A percentile compares a stretch with the other conserved stretches of the same genome.
phyloP scores from a whole-genome alignment of 2,329 filamentous ascomycete species.

The Colletotrichum brevisporum region DNA sequence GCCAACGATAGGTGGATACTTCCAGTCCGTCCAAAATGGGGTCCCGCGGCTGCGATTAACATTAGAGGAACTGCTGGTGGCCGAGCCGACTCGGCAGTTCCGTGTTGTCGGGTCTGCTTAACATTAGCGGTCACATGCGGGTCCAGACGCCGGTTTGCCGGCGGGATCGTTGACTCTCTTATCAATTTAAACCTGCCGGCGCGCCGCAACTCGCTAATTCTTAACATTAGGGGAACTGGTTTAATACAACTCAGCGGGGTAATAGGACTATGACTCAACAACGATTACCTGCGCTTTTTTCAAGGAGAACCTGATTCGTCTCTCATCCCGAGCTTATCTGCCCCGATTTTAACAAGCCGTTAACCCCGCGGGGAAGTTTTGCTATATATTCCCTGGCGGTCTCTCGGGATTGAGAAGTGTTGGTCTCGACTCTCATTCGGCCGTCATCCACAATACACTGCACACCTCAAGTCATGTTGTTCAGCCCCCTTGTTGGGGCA shows the following conservation, averaged over 20 bases:
- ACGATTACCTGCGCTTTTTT: neutral
- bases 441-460: too few relatives aligned
- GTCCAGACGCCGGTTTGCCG: constrained; percentile 8
- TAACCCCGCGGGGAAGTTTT: constrained; percentile 15
- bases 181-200: neutral
- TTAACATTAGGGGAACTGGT: constrained; percentile 25
- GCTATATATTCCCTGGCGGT: constrained; percentile 5
- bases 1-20: too few relatives aligned
- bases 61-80: neutral
- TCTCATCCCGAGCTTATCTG: constrained; percentile 13
- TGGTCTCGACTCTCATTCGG: too few relatives aligned
- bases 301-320: constrained; percentile 13
- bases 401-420: neutral
- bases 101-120: constrained; percentile 32
- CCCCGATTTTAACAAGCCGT: constrained; percentile 12
- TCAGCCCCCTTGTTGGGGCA: constrained; percentile 37
- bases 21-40: too few relatives aligned
- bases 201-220: constrained; percentile 24
- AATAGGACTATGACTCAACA: constrained; percentile 21
- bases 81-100: constrained; percentile 14
- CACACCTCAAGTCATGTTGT: constrained; percentile 36
- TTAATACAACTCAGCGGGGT: constrained; percentile 17
- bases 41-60: constrained; percentile 16
- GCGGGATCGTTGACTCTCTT: neutral
- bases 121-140: constrained; percentile 33